Evolutionary conservation across 2,329 filamentous ascomycete species (phyloP).

Genomic region (Alternaria postmessia): DNA sequence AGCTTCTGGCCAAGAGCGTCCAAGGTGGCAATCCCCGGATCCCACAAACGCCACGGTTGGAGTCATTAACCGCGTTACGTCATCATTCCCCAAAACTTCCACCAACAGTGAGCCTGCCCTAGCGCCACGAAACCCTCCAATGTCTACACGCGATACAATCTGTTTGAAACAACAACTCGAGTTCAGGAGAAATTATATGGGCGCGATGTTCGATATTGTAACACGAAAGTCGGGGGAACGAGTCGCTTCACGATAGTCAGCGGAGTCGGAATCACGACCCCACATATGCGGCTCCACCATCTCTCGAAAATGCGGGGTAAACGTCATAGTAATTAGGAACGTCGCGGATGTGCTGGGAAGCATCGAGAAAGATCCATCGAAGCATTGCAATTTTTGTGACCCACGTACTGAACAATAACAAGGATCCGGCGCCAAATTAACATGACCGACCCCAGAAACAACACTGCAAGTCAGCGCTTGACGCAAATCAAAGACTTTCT

Average conservation of each 20-base stretch:
- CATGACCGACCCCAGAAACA: conserved; percentile 47
- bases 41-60: not conserved
- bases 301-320: conserved; percentile 11
- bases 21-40: not conserved
- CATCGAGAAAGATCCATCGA: not conserved
- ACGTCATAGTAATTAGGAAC: conserved; percentile 1
- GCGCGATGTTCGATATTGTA: not conserved
- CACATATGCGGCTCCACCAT: not conserved
- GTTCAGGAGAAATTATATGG: not conserved
- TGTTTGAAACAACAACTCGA: not conserved
- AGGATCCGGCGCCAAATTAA: not conserved
- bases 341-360: not conserved
- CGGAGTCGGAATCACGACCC: not conserved
- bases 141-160: not conserved
- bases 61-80: conserved; percentile 10
- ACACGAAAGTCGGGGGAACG: not conserved
- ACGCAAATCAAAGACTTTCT: conserved; percentile 57
- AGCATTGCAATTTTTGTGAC: not conserved
- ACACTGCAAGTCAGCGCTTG: conserved; percentile 46
- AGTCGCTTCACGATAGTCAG: conserved; percentile 1
- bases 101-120: not conserved
- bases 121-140: not conserved
- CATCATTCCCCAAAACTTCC: conserved; percentile 1
- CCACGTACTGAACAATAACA: not conserved
- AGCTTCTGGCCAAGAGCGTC: conserved; percentile 12